Percentiles rank a stretch among this genome's conserved stretches.
These are phyloP conservation scores for Pseudotulostoma volvatum DNA, from an alignment of 495 filamentous ascomycete species.

Conservation along the genomic window DNA sequence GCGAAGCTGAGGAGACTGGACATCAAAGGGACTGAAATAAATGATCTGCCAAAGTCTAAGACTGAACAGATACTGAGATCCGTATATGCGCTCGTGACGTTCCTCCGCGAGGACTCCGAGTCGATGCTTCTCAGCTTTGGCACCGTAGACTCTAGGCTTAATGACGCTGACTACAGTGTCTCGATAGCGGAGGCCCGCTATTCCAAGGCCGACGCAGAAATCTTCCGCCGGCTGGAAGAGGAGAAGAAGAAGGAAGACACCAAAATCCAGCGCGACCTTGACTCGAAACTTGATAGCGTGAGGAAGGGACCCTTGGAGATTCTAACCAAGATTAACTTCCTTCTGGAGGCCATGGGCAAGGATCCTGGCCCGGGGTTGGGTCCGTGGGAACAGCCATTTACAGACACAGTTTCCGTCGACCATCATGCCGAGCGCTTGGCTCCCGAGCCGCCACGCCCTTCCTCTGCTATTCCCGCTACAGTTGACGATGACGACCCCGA, in stretches of 20 bases:
- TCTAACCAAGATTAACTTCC: slow-evolving; percentile 14
- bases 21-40: slow-evolving; percentile 15
- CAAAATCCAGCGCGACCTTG: slow-evolving; percentile 28
- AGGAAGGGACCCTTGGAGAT: slow-evolving; percentile 25
- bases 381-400: slow-evolving; percentile 2
- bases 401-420: slow-evolving; percentile 5
- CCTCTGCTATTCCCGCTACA: slow-evolving; percentile 1
- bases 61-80: slow-evolving; percentile 31
- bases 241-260: slow-evolving; percentile 38
- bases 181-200: slow-evolving; percentile 36
- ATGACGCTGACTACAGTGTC: slow-evolving; percentile 36
- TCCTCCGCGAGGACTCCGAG: slow-evolving; percentile 31
- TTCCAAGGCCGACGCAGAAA: slow-evolving; percentile 25
- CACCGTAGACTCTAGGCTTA: slow-evolving; percentile 31
- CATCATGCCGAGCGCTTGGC: background rate
- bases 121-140: slow-evolving; percentile 33
- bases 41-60: slow-evolving; percentile 22
- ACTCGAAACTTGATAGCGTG: slow-evolving; percentile 32
- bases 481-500: slow-evolving; percentile 16
- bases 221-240: slow-evolving; percentile 27
- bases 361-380: slow-evolving; percentile 10
- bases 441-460: slow-evolving; percentile 4
- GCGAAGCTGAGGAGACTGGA: slow-evolving; percentile 24
- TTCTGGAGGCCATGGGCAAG: slow-evolving; percentile 18
- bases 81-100: slow-evolving; percentile 22